Base-by-base conservation (phyloP, 202 grass and related monocot genomes). In the Panicum hallii region DNA sequence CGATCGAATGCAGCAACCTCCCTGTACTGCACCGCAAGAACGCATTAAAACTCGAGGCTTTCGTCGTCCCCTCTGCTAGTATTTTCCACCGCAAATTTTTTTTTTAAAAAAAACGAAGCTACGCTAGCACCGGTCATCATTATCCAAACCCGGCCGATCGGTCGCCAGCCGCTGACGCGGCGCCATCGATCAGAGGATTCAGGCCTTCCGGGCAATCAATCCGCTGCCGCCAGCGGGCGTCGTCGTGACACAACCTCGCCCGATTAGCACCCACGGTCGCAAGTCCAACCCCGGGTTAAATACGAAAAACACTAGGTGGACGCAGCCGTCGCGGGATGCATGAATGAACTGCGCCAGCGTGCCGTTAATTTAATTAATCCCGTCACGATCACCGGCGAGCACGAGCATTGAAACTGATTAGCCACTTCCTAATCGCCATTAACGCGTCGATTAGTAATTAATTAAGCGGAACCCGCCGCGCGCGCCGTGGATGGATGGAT, bases 211-310 rank as follows among this genome's bases (percentile, higher is more conserved):
- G 32, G 32, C 32, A 32, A 32, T 32, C 32, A 3, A 32, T 32
- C 32, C 32, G 32, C 32, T 32, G 32, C 32, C 32, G 2, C 2
- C 32, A 32, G 32, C 32, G 32, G 66, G 60, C 88, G 68, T 87
- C 52, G 9, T 13, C 61, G 44, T 74, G 60, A 63, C 84, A 79
- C 88, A 79, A 75, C 88, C 74, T 87, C 80, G 49, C 68, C 68
- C 54, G 61, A 87, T 90, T 87, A 83, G 88, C 84, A 32, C 84
- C 80, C 80, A 75, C 88, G 67, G 79, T 57, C 22, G 30, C 73
- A 58, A 47, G 88, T 87, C 84, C 22, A 87, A 79, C 1, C 44
- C 34, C 65, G 5, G 2, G 16, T 1, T 55, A 3, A 54, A 11
- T 15, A 36, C 4, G 5, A 20, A 30, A 32, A 61, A 52, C 2